Base-by-base conservation (phyloP, 1,139 yeast species). In the Yamadazyma kanchanaburiensis region DNA sequence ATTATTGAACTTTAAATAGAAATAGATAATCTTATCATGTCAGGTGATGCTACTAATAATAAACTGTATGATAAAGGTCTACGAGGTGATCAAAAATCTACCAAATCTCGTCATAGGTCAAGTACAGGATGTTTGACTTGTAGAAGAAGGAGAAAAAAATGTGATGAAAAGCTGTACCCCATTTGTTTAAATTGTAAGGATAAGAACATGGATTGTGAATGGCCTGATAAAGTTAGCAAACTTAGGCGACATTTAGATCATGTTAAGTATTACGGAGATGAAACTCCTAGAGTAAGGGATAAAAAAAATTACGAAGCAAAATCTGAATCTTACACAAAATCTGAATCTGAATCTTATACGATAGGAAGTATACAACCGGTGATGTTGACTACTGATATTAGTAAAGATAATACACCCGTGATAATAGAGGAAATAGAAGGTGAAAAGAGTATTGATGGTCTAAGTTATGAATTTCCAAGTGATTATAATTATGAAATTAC, bases 71-170 rank as follows among this genome's bases (percentile, higher is more conserved):
- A n/a, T n/a, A n/a, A n/a, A n/a, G n/a, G n/a, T 5, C 28, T 30
- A 25, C 32, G 28, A 30, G 18, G 32, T 11, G 15, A n/a, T 16
- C 18, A 17, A 11, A 22, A 13, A 12, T 7, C 26, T 12, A 4
- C 19, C 17, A 30, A 43, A 18, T 15, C 37, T 7, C 27, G 44
- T 10, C 21, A 48, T 5, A 42, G 70, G 37, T 60, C 67, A 9
- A 48, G 64, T 21, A 58, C 61, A 3, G 70, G 70, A n/a, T 64
- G 70, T 32, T 45, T 55, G 21, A 61, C 70, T 5, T 64, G 70
- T 38, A 56, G 69, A 19, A 49, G 46, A 35, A 53, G 65, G n/a
- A 58, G 55, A 44, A 63, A 58, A 48, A 64, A 62, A 40, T 64
- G 70, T 44, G 70, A 64, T 45, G 70, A 63, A 43, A 39, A 42